phyloP scores from a whole-genome alignment of 2,329 filamentous ascomycete genomes.

The Ceratocystis papillata region DNA sequence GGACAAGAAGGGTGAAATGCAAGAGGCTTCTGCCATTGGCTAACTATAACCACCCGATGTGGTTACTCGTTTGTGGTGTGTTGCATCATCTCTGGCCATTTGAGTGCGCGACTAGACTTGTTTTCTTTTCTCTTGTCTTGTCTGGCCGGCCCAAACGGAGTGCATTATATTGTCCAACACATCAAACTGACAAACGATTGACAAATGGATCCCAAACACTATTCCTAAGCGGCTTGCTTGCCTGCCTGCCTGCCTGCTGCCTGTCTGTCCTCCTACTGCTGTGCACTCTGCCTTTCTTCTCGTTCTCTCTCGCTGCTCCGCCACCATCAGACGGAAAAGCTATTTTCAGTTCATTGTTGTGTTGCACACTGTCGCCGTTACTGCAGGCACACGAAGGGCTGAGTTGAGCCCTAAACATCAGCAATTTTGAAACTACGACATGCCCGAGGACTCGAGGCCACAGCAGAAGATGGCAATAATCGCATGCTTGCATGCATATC shows the following conservation, averaged over 20 bases:
- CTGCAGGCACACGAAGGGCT: conserved; percentile 8
- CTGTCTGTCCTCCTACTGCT: no score
- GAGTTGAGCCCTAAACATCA: conserved; percentile 10
- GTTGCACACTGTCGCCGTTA: not conserved
- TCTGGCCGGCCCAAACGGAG: not conserved
- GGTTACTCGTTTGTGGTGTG: not conserved
- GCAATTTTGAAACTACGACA: not conserved
- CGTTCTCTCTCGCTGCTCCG: not conserved
- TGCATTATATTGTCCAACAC: not conserved
- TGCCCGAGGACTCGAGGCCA: not conserved
- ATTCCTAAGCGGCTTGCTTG: not conserved
- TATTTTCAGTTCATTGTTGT: not conserved
- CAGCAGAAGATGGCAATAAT: not conserved
- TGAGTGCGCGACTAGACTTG: no score
- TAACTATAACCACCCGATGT: not conserved
- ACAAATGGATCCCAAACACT: no score
- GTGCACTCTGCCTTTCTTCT: no score
- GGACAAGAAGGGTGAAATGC: no score
- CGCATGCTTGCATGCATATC: not conserved
- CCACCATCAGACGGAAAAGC: conserved; percentile 7
- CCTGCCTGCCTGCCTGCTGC: not conserved
- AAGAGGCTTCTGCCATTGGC: no score
- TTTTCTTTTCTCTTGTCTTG: not conserved
- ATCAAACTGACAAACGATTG: not conserved
- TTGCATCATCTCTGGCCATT: not conserved